These are phyloP conservation scores for Mortierella sp. DNA, from an alignment of 371 early-diverging fungal species.

Conservation along the genomic window DNA sequence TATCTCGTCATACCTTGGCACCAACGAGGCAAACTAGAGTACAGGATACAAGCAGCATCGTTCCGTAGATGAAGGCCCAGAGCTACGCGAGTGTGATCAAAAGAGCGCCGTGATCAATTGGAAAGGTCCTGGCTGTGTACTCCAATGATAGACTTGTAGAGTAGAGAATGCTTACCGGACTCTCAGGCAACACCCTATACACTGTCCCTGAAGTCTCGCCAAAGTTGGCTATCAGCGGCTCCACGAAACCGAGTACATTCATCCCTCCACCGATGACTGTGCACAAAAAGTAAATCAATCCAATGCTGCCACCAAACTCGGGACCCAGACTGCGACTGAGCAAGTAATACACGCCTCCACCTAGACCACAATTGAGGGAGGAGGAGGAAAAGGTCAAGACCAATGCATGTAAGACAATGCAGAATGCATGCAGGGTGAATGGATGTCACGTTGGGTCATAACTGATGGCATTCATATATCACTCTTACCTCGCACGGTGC, in stretches of 20 bases:
- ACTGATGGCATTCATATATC: background rate
- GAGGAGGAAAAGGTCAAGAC: background rate
- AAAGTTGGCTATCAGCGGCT: conserved; percentile 68
- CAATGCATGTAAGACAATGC: background rate
- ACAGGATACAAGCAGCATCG: conserved; percentile 58
- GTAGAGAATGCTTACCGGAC: conserved; percentile 25
- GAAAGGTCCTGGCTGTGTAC: too few species aligned
- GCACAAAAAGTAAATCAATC: conserved; percentile 73
- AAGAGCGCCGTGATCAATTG: too few species aligned
- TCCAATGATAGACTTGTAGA: too few species aligned
- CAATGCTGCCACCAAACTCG: conserved; percentile 83
- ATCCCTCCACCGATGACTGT: conserved; percentile 67
- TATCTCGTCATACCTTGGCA: conserved; percentile 42
- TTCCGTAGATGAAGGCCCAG: conserved; percentile 62
- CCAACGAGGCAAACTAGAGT: conserved; percentile 63
- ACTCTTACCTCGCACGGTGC: conserved; percentile 63
- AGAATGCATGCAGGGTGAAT: background rate
- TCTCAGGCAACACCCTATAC: conserved; percentile 62
- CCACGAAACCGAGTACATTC: conserved; percentile 70
- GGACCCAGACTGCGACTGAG: conserved; percentile 76
- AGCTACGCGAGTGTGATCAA: conserved; percentile 14
- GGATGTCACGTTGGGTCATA: too few species aligned
- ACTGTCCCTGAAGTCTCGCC: conserved; percentile 59
- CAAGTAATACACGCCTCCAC: conserved; percentile 82
- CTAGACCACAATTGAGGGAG: conserved; percentile 15